Conservation (phyloP, 148 eudicot genomes). For the Bassia scoparia region DNA sequence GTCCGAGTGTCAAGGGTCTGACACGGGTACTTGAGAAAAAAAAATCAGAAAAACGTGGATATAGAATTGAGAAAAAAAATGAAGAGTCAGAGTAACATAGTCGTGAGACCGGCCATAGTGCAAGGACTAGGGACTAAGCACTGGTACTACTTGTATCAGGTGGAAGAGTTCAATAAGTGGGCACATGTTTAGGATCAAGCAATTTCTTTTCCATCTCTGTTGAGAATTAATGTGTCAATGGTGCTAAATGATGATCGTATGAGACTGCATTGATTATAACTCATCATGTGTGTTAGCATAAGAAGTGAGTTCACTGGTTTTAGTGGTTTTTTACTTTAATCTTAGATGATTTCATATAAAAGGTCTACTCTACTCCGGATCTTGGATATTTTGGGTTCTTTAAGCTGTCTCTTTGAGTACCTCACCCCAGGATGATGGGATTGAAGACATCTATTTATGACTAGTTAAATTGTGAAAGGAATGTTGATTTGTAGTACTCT, state of each 20-base stretch:
- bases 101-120: neutral
- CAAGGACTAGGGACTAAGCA: neutral
- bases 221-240: neutral
- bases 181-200: neutral
- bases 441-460: neutral
- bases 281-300: neutral
- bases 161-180: neutral
- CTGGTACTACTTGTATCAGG: neutral
- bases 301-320: neutral
- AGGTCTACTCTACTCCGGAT: neutral
- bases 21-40: no score
- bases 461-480: neutral
- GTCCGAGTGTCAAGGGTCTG: no score
- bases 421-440: neutral
- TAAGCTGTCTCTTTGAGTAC: neutral
- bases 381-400: neutral
- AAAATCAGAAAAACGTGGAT: no score
- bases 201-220: neutral
- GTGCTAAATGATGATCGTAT: neutral
- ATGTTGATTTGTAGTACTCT: neutral
- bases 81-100: no score
- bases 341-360: neutral
- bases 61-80: no score
- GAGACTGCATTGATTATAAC: neutral
- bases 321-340: neutral